phyloP scores from a whole-genome alignment of 805 yeast genomes.

The Komagataella kurtzmanii region DNA sequence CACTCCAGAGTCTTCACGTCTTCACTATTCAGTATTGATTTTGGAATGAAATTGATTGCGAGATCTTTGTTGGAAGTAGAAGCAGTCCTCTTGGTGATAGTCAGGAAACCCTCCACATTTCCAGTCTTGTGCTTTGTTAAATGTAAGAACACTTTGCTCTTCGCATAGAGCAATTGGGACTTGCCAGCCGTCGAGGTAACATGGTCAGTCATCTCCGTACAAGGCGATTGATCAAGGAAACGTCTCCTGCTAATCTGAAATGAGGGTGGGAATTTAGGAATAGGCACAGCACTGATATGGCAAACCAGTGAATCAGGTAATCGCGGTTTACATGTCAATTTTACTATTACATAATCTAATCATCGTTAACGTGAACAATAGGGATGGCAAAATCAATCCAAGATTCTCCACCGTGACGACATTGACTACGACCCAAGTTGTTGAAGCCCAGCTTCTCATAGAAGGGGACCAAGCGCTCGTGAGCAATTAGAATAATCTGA shows the following conservation, averaged over 20 bases:
- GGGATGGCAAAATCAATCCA: conserved; percentile 46
- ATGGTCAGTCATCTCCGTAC: neutral
- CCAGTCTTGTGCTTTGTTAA: conserved; percentile 64
- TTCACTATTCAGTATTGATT: conserved; percentile 12
- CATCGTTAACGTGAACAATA: conserved; percentile 30
- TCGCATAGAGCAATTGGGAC: conserved; percentile 36
- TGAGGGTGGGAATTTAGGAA: neutral
- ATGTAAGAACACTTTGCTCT: conserved; percentile 72
- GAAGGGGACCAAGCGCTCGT: conserved; percentile 54
- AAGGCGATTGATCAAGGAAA: neutral
- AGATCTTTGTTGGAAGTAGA: conserved; percentile 39
- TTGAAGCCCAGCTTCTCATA: conserved; percentile 75
- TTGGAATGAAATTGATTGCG: conserved; percentile 59
- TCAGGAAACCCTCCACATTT: conserved; percentile 67
- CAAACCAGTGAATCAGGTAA: neutral
- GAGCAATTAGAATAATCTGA: conserved; percentile 61
- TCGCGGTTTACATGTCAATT: neutral
- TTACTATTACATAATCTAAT: conserved; percentile 5
- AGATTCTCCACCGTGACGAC: conserved; percentile 39
- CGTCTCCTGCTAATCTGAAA: neutral
- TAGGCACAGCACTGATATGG: neutral
- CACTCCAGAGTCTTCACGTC: conserved; percentile 18
- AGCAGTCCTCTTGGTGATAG: conserved; percentile 42
- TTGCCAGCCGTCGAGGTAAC: conserved; percentile 9
- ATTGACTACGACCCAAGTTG: conserved; percentile 50